Evolutionary conservation across 2,329 filamentous ascomycete genomes (phyloP).

Genomic region (Chaetomium strumarium): DNA sequence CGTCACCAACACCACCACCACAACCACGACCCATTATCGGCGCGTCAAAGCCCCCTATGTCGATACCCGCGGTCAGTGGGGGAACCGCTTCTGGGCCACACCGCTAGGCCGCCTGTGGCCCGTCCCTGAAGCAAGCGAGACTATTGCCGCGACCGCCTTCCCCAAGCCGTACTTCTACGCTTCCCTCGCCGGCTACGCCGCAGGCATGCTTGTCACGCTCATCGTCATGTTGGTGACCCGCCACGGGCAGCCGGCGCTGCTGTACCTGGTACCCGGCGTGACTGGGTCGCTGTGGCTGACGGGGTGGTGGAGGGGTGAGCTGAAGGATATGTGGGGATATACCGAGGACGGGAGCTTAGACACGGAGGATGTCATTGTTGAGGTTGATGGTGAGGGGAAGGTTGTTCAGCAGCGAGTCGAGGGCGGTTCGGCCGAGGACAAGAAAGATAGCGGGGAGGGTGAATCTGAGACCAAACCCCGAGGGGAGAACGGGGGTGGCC

Average conservation of each 20-base stretch:
- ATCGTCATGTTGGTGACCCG: constrained; percentile 70
- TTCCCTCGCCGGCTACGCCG: constrained; percentile 66
- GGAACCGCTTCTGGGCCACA: constrained; percentile 72
- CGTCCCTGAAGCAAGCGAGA: constrained; percentile 28
- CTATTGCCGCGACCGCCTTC: constrained; percentile 49
- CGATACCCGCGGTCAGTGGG: constrained; percentile 69
- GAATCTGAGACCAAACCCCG: constrained; percentile 27
- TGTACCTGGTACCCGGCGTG: constrained; percentile 89
- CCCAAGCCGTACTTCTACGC: constrained; percentile 81
- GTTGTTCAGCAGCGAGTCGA: constrained; percentile 30
- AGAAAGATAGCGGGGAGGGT: constrained; percentile 30
- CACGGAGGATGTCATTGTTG: constrained; percentile 48
- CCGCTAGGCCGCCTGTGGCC: constrained; percentile 26
- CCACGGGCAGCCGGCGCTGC: constrained; percentile 80
- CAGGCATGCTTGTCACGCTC: constrained; percentile 73
- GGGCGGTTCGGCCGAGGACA: constrained; percentile 27
- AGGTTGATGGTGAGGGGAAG: constrained; percentile 45
- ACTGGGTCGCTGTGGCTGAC: constrained; percentile 69
- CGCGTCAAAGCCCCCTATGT: constrained; percentile 48
- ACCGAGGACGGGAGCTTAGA: constrained; percentile 64
- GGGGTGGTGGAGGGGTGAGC: constrained; percentile 63
- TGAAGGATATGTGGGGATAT: constrained; percentile 72
- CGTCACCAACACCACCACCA: constrained; percentile 28
- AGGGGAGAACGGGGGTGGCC: constrained; percentile 12
- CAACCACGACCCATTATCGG: constrained; percentile 37